phyloP scores from a whole-genome alignment of 495 filamentous ascomycete genomes.

The Aspergillus diversus region DNA sequence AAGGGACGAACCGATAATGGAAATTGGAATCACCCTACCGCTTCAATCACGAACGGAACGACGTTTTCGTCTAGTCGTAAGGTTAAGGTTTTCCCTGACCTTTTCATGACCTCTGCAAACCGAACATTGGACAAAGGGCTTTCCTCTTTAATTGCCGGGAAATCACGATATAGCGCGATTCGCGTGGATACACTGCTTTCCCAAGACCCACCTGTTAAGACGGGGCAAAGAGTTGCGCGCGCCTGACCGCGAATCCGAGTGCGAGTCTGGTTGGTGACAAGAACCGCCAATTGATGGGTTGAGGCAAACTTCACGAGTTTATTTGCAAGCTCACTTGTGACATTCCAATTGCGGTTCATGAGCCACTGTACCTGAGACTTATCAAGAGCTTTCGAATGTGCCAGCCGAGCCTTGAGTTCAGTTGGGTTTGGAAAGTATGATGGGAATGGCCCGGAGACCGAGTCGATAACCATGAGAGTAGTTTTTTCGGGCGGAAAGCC shows the following conservation, averaged over 20 bases:
- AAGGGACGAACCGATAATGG: neutral
- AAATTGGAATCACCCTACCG: conserved; percentile 31
- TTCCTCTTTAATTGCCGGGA: conserved; percentile 21
- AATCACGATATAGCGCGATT: conserved; percentile 74
- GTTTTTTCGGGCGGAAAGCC: conserved; percentile 62
- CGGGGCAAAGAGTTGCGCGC: conserved; percentile 68
- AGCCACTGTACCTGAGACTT: conserved; percentile 57
- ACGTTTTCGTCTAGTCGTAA: conserved; percentile 41
- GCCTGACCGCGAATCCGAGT: conserved; percentile 64
- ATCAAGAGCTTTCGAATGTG: conserved; percentile 31
- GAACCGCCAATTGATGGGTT: conserved; percentile 65
- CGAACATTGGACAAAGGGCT: conserved; percentile 21
- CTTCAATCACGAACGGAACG: conserved; percentile 43
- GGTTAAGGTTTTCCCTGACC: conserved; percentile 37
- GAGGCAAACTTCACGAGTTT: conserved; percentile 69
- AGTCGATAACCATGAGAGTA: conserved; percentile 74
- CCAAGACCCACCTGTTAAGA: conserved; percentile 69
- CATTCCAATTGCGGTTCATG: conserved; percentile 62
- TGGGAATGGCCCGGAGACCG: conserved; percentile 72
- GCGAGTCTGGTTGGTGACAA: conserved; percentile 71
- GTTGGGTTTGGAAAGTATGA: conserved; percentile 66
- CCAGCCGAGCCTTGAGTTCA: conserved; percentile 41
- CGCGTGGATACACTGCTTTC: conserved; percentile 67
- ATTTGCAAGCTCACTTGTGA: conserved; percentile 59
- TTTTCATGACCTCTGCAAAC: conserved; percentile 52